These are phyloP conservation scores for Podospora pseudoanserina DNA, from an alignment of 495 filamentous ascomycete species.

Conservation along the genomic window DNA sequence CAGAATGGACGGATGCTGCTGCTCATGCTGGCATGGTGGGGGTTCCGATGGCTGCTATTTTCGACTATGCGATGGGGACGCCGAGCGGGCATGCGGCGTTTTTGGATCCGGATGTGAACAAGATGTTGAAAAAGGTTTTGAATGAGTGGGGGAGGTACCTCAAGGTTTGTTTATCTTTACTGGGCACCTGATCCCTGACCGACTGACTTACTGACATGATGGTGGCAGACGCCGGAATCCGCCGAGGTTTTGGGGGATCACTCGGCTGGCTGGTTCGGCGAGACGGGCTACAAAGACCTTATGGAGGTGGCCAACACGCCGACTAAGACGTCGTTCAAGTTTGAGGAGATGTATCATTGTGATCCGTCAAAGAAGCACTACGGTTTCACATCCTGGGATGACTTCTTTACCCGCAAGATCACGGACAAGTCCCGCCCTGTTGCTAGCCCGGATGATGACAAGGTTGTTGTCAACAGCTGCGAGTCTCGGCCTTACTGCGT, in stretches of 20 bases:
- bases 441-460: conserved; percentile 48
- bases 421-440: conserved; percentile 55
- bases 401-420: conserved; percentile 68
- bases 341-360: conserved; percentile 52
- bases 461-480: conserved; percentile 61
- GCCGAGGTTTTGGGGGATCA: conserved; percentile 52
- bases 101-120: conserved; percentile 63
- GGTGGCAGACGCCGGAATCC: conserved; percentile 48
- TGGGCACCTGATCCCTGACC: too few species aligned
- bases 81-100: conserved; percentile 63
- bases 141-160: conserved; percentile 65
- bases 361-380: conserved; percentile 47
- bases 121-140: conserved; percentile 63
- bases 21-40: conserved; percentile 60
- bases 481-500: conserved; percentile 58
- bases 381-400: conserved; percentile 71
- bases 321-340: conserved; percentile 39
- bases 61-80: conserved; percentile 74
- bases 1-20: conserved; percentile 55
- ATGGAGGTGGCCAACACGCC: conserved; percentile 48
- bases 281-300: conserved; percentile 41
- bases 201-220: too few species aligned
- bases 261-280: conserved; percentile 59
- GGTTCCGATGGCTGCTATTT: conserved; percentile 62
- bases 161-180: conserved; percentile 21